Percentiles rank a stretch among this genome's conserved stretches.
These are phyloP conservation scores for Paramecium bursaria DNA, from an alignment of 73 alveolate genomes.

Conservation along the genomic window DNA sequence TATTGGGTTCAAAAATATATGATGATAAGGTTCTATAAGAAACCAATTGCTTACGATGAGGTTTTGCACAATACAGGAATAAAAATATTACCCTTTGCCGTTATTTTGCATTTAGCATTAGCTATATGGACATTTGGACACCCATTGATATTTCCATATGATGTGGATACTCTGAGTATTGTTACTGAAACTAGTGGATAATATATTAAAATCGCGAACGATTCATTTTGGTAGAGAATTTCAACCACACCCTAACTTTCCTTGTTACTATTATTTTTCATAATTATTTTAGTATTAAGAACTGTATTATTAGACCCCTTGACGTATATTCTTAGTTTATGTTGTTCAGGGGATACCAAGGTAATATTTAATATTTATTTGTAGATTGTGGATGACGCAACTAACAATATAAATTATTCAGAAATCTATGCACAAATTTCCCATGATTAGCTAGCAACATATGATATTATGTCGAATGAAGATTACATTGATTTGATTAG, in stretches of 20 bases:
- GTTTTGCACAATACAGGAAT: constrained; percentile 65
- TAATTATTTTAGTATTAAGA: background rate
- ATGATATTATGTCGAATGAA: constrained; percentile 50
- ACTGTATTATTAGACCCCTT: background rate
- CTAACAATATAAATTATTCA: background rate
- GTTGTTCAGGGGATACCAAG: background rate
- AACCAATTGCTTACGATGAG: constrained; percentile 72
- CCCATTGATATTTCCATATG: constrained; percentile 72
- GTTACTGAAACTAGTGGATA: background rate
- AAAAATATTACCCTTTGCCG: constrained; percentile 66
- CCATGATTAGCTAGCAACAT: constrained; percentile 2
- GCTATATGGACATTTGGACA: constrained; percentile 78
- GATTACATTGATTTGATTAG: background rate
- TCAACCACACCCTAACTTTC: constrained; percentile 10
- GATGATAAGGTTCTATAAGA: constrained; percentile 61
- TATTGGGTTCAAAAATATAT: constrained; percentile 60
- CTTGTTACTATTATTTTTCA: background rate
- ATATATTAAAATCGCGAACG: background rate
- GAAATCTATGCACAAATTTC: constrained; percentile 11
- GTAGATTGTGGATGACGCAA: background rate
- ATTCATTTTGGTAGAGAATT: constrained; percentile 37
- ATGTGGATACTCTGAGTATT: background rate
- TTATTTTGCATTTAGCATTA: constrained; percentile 72
- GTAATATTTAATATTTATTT: background rate
- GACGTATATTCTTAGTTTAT: background rate